Evolutionary conservation across 179 eudicot species (phyloP).

Genomic region (Patellifolia procumbens): DNA sequence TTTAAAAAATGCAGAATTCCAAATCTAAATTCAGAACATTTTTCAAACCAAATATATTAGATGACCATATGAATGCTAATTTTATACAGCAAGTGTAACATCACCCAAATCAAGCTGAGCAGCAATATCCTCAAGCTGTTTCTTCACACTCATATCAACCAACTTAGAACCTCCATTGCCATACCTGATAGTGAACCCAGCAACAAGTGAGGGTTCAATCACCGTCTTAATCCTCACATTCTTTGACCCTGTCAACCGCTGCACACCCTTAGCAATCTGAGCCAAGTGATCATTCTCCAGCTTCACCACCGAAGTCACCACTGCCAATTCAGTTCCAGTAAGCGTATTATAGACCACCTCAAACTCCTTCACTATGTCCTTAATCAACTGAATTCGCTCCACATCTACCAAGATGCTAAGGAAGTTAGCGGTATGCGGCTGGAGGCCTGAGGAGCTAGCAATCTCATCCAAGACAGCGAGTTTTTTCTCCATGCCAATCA

Average conservation of each 20-base stretch:
- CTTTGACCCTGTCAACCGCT: conserved; percentile 76
- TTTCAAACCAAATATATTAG: conserved; percentile 3
- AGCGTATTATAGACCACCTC: conserved; percentile 61
- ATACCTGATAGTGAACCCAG: conserved; percentile 88
- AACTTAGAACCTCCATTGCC: conserved; percentile 73
- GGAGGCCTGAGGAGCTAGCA: conserved; percentile 40
- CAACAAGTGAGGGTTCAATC: conserved; percentile 72
- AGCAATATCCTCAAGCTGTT: conserved; percentile 87
- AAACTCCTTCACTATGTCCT: conserved; percentile 74
- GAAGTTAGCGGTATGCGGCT: conserved; percentile 70
- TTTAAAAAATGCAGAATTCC: conserved; percentile 23
- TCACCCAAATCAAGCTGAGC: conserved; percentile 72
- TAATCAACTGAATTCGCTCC: conserved; percentile 56
- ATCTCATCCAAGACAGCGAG: conserved; percentile 57
- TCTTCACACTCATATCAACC: conserved; percentile 95
- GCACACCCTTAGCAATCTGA: conserved; percentile 88
- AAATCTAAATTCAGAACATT: conserved; percentile 11
- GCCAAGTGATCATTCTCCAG: conserved; percentile 83
- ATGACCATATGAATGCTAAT: not conserved
- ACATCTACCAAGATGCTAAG: conserved; percentile 70
- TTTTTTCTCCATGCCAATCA: conserved; percentile 48
- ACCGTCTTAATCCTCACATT: conserved; percentile 85
- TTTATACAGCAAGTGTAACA: conserved; percentile 33
- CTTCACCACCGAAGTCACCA: conserved; percentile 83
- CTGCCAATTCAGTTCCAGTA: conserved; percentile 81